Evolutionary conservation across 225 moss, liverwort and hornwort species (phyloP).

Genomic region (Bryoerythrophyllum caledonicum): DNA sequence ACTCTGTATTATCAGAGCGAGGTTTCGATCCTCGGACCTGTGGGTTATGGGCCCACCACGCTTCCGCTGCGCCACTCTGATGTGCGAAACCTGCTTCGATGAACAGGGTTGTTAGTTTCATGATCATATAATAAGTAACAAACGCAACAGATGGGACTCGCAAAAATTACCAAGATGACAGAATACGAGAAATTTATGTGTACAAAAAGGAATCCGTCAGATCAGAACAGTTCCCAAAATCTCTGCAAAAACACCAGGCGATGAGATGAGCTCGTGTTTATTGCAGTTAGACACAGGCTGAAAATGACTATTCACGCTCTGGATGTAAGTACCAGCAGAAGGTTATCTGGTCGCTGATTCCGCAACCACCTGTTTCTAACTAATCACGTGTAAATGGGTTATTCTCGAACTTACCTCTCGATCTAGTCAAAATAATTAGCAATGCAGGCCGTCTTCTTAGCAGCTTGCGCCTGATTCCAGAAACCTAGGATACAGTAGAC

Average conservation of each 20-base stretch:
- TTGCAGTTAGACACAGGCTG: constrained; percentile 14
- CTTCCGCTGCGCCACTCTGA: constrained; percentile 46
- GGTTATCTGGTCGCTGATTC: constrained; percentile 1
- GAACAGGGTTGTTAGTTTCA: rapidly evolving
- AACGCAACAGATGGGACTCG: too few species aligned
- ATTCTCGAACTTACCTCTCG: background rate
- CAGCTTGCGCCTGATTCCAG: constrained; percentile 11
- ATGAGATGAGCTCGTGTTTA: background rate
- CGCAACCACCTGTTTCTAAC: constrained; percentile 1
- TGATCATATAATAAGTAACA: too few species aligned
- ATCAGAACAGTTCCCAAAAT: background rate
- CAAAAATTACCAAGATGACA: too few species aligned
- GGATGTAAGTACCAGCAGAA: background rate
- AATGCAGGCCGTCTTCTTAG: background rate
- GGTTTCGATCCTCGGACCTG: constrained; percentile 32
- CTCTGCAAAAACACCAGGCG: background rate
- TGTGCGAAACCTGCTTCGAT: background rate
- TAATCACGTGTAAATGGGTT: background rate
- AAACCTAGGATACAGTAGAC: background rate
- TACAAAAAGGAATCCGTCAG: background rate
- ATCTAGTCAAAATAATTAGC: background rate
- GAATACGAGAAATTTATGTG: too few species aligned
- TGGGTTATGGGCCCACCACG: constrained; percentile 36
- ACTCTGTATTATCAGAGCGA: constrained; percentile 6
- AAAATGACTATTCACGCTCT: constrained; percentile 8